Percentiles rank a stretch among this genome's conserved stretches.
Conservation (phyloP, 2,329 filamentous ascomycete genomes). For the Ascochyta koolunga region DNA sequence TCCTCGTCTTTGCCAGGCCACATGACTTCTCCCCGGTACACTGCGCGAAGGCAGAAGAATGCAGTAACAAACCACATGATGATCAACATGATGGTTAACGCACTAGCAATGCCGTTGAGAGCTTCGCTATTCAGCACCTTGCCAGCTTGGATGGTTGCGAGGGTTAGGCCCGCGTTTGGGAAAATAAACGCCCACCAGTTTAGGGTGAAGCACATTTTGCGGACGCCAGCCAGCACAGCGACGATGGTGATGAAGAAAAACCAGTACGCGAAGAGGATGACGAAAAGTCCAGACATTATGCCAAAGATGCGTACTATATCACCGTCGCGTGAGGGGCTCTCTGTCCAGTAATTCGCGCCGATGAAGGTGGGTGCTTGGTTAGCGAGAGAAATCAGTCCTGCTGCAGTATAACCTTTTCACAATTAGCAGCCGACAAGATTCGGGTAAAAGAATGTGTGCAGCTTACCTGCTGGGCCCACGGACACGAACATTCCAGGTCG, state of each 20-base stretch:
- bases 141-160: constrained; percentile 65
- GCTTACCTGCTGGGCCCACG: constrained; percentile 50
- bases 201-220: constrained; percentile 48
- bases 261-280: constrained; percentile 58
- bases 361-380: constrained; percentile 47
- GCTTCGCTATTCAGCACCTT: constrained; percentile 59
- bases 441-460: constrained; percentile 34
- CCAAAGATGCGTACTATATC: constrained; percentile 51
- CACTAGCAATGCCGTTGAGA: constrained; percentile 60
- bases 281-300: constrained; percentile 53
- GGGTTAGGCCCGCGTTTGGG: constrained; percentile 67
- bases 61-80: constrained; percentile 62
- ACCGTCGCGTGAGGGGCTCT: constrained; percentile 38
- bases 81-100: constrained; percentile 62
- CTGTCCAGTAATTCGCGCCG: constrained; percentile 43
- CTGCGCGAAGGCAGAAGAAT: constrained; percentile 56
- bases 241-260: constrained; percentile 56
- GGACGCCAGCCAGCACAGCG: constrained; percentile 45
- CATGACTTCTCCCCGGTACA: constrained; percentile 59
- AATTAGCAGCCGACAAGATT: constrained; percentile 60
- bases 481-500: constrained; percentile 61
- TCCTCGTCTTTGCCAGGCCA: constrained; percentile 57
- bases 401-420: constrained; percentile 47
- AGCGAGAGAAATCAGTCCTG: constrained; percentile 56
- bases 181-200: constrained; percentile 68